A percentile compares a stretch with the other conserved stretches of the same genome.
These are phyloP conservation scores for Cladosporium sp. DNA, from an alignment of 2,329 filamentous ascomycete species.

Conservation along the genomic window DNA sequence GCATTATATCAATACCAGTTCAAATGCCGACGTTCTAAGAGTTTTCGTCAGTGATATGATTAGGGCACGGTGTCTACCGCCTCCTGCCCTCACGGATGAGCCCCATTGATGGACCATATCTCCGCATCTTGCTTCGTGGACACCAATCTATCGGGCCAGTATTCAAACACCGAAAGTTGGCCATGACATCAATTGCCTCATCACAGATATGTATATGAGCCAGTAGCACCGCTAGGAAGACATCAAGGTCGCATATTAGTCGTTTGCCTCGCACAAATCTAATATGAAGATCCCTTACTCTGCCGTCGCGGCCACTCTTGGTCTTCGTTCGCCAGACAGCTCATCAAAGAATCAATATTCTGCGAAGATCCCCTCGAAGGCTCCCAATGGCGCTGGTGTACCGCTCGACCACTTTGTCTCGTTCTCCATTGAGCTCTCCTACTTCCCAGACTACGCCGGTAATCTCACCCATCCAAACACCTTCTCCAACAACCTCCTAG, in stretches of 20 bases:
- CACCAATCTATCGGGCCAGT: not conserved
- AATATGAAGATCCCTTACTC: not conserved
- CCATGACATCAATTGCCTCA: not conserved
- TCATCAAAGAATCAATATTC: not conserved
- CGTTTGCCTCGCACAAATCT: not conserved
- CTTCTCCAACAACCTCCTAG: conserved; percentile 61
- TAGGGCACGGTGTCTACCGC: not conserved
- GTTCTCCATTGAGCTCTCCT: conserved; percentile 55
- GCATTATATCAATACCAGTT: not conserved
- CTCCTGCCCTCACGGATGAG: not conserved
- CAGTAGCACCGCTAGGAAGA: not conserved
- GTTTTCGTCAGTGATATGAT: not conserved
- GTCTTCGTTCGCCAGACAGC: not conserved
- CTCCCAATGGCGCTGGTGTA: conserved; percentile 30
- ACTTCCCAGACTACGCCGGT: conserved; percentile 56
- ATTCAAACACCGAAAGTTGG: not conserved
- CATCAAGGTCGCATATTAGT: not conserved
- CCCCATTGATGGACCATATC: not conserved
- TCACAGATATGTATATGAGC: not conserved
- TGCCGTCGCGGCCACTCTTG: not conserved
- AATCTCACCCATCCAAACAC: conserved; percentile 57
- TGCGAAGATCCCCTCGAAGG: not conserved
- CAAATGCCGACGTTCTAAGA: not conserved
- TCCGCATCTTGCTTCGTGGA: not conserved
- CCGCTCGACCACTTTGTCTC: conserved; percentile 51